Evolutionary conservation across 192 early-diverging fungal genomes (phyloP), one percentile per base, ranked within the genome.

Genomic region (Radiomyces spectabilis): DNA sequence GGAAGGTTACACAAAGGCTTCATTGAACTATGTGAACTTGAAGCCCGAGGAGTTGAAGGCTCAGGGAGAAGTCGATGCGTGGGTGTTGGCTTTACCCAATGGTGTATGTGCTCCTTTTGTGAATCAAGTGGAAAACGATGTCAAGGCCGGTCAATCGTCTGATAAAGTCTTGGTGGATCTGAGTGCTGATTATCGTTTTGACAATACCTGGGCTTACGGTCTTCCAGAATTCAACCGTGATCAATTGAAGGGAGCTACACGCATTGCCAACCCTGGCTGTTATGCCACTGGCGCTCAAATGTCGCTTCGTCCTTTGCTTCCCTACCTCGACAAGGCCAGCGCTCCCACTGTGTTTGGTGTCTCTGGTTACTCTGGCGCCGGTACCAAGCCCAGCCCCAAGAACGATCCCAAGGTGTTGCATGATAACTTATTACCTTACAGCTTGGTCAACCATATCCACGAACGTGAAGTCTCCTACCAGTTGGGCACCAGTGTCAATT

Each of bases 281-380:
- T 99, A 99, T 69, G 97, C 97, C 4, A 99, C 97, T 2, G 97
- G 94, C 16, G 85, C 92, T 34, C 97, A 99, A 72, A 67, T 97
- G 57, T 81, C 88, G 0, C 69, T 97, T 53, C 85, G 83, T 7
- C 97, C 97, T 12, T 73, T 99, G 41, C 64, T 93, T 38, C 79
- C 81, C 7, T 82, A 72, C 53, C 43, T 91, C 42, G 77, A 63
- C 0, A 35, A 62, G 2, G 62, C 71, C 9, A 66, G 76, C 26
- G 41, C 59, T 10, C 91, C 90, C 19, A 86, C 92, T 22, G 79
- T 97, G 24, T 94, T 96, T 83, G 93, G 92, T 46, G 91, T 97
- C 3, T 94, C 91, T 32, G 97, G 97, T 15, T 99, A 99, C 78
- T 91, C 88, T 60, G 97, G 97, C n/a, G 97, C 97, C 9, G 97